Evolutionary conservation across 345 rosid species (phyloP).

Genomic region (Arabis hirsuta): DNA sequence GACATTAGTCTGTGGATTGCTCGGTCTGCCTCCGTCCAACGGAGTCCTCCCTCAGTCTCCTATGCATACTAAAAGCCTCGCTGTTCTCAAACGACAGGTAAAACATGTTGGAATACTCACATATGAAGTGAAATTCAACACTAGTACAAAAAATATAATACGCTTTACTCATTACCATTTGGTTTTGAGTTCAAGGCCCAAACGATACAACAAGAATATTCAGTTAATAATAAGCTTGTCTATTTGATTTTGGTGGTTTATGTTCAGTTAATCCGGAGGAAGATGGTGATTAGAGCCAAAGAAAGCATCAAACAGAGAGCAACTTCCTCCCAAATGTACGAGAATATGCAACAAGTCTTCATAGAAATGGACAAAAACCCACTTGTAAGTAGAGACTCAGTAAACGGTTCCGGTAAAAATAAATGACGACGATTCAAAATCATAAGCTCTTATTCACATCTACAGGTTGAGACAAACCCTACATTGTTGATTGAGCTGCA

Average conservation of each 20-base stretch:
- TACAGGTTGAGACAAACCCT: slow-evolving; percentile 42
- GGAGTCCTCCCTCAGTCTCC: slow-evolving; percentile 97
- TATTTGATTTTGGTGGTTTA: neutral
- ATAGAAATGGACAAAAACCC: slow-evolving; percentile 61
- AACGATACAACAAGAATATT: too few relatives aligned
- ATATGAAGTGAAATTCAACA: too few relatives aligned
- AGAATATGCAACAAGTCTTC: slow-evolving; percentile 74
- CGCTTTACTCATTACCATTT: too few relatives aligned
- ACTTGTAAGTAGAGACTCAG: slow-evolving; percentile 50
- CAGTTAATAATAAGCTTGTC: too few relatives aligned
- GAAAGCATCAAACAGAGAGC: slow-evolving; percentile 69
- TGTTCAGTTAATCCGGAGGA: slow-evolving; percentile 60
- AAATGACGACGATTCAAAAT: neutral
- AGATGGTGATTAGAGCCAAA: slow-evolving; percentile 76
- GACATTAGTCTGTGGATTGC: slow-evolving; percentile 83
- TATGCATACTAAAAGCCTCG: slow-evolving; percentile 89
- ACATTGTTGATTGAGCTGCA: slow-evolving; percentile 59
- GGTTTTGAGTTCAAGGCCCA: too few relatives aligned
- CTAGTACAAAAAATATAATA: too few relatives aligned
- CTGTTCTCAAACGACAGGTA: slow-evolving; percentile 66
- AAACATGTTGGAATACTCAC: too few relatives aligned
- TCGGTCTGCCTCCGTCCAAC: slow-evolving; percentile 84
- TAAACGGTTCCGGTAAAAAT: neutral
- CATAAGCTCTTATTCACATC: neutral
- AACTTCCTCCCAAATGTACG: slow-evolving; percentile 62